Conservation (phyloP, 2,329 filamentous ascomycete genomes). For the Huntiella decipiens region DNA sequence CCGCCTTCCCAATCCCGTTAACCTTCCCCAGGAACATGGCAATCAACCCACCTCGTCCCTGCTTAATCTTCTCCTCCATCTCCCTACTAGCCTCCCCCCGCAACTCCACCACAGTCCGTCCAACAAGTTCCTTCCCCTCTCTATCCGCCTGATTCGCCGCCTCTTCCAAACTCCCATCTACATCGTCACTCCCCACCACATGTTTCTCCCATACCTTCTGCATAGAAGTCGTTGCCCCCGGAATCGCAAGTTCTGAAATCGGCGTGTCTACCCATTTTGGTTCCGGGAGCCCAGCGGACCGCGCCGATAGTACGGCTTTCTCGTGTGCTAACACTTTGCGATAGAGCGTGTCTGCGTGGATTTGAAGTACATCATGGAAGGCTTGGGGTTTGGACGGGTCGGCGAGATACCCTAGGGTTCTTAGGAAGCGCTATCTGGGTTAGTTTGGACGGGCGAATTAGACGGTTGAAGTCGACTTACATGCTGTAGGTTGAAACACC, state of each 20-base stretch:
- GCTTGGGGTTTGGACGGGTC: slow-evolving; percentile 43
- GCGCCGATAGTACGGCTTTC: slow-evolving; percentile 48
- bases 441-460: background rate
- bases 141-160: slow-evolving; percentile 44
- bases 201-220: slow-evolving; percentile 27
- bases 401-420: slow-evolving; percentile 71
- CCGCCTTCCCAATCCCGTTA: slow-evolving; percentile 13
- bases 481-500: slow-evolving; percentile 77
- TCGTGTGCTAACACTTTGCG: slow-evolving; percentile 76
- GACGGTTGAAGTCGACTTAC: slow-evolving; percentile 24
- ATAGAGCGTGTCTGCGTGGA: slow-evolving; percentile 86
- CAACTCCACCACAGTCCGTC: slow-evolving; percentile 33
- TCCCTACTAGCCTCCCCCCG: slow-evolving; percentile 36
- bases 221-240: background rate
- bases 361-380: slow-evolving; percentile 75
- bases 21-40: slow-evolving; percentile 17
- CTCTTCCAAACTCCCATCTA: slow-evolving; percentile 43
- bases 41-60: slow-evolving; percentile 28
- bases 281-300: slow-evolving; percentile 36
- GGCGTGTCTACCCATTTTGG: slow-evolving; percentile 43
- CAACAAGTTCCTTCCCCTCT: slow-evolving; percentile 40
- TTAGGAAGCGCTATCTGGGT: slow-evolving; percentile 52
- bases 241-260: slow-evolving; percentile 13
- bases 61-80: slow-evolving; percentile 36
- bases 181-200: slow-evolving; percentile 36